Evolutionary conservation across 305 asterid genomes (phyloP).

Genomic region (Plantago lanceolata): DNA sequence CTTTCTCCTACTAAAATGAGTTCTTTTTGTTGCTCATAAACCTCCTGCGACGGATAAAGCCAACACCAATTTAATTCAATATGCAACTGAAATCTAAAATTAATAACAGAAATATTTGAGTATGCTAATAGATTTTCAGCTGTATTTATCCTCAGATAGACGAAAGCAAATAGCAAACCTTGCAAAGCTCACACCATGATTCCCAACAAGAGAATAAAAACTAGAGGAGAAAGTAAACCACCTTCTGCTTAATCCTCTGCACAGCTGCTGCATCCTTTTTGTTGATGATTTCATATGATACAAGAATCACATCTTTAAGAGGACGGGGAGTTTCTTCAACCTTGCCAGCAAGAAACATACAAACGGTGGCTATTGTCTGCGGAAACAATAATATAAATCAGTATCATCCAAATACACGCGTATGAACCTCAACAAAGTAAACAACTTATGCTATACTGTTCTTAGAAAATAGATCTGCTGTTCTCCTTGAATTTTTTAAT

Average conservation of each 20-base stretch:
- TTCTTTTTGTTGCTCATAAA: slow-evolving; percentile 93
- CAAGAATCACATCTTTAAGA: slow-evolving; percentile 81
- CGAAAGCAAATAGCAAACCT: neutral
- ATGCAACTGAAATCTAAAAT: neutral
- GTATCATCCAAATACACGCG: too few species aligned
- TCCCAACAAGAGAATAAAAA: slow-evolving; percentile 14
- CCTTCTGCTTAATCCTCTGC: slow-evolving; percentile 96
- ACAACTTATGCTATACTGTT: too few species aligned
- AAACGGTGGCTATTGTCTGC: slow-evolving; percentile 84
- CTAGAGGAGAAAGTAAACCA: slow-evolving; percentile 28
- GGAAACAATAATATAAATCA: neutral
- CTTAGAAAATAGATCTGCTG: too few species aligned
- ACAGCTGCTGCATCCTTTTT: slow-evolving; percentile 85
- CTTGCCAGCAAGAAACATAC: slow-evolving; percentile 98
- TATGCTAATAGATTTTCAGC: slow-evolving; percentile 8
- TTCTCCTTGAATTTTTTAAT: too few species aligned
- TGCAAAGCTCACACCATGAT: slow-evolving; percentile 11
- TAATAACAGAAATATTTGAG: neutral
- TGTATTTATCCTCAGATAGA: neutral
- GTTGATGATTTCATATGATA: slow-evolving; percentile 86
- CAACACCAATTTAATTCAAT: neutral
- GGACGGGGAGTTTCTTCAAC: slow-evolving; percentile 99
- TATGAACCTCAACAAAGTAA: too few species aligned
- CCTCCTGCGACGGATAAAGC: slow-evolving; percentile 52
- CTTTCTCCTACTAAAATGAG: slow-evolving; percentile 81